These are phyloP conservation scores for Salix viminalis DNA, from an alignment of 345 rosid species.

Conservation along the genomic window DNA sequence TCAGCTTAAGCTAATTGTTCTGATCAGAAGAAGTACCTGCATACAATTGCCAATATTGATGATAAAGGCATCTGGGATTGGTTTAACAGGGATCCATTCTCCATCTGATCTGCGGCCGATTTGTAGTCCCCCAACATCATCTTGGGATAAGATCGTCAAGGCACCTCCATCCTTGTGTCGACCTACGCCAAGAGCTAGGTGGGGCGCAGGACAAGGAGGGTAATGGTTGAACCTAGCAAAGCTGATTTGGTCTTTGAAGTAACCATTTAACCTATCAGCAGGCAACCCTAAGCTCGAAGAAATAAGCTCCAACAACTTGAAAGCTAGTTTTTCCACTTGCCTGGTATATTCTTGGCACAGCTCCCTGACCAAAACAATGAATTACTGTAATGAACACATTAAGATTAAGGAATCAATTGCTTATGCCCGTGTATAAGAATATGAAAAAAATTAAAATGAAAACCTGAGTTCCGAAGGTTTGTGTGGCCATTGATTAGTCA, in stretches of 20 bases:
- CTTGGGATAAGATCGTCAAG: slow-evolving; percentile 69
- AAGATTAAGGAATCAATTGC: too few species aligned
- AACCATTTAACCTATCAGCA: slow-evolving; percentile 39
- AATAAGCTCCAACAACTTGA: slow-evolving; percentile 55
- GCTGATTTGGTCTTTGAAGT: slow-evolving; percentile 61
- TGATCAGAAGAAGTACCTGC: slow-evolving; percentile 42
- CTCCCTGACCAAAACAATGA: slow-evolving; percentile 34
- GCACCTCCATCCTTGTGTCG: slow-evolving; percentile 80
- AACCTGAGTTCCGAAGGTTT: slow-evolving; percentile 60
- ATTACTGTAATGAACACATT: neutral
- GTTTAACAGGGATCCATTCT: slow-evolving; percentile 60
- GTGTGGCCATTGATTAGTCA: slow-evolving; percentile 76
- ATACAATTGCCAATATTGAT: slow-evolving; percentile 64
- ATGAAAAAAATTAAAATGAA: neutral
- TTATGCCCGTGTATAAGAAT: too few species aligned
- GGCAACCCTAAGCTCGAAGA: slow-evolving; percentile 65
- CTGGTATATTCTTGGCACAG: slow-evolving; percentile 61
- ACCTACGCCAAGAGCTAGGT: slow-evolving; percentile 84
- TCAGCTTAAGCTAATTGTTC: neutral
- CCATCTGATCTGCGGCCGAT: slow-evolving; percentile 66
- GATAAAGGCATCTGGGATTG: slow-evolving; percentile 51
- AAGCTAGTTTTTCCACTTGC: slow-evolving; percentile 62
- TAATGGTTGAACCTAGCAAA: slow-evolving; percentile 63
- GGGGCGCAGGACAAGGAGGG: slow-evolving; percentile 77
- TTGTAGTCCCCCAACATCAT: slow-evolving; percentile 77